Conservation (phyloP, 805 yeast genomes). For the Saccharomycopsis fodiens region DNA sequence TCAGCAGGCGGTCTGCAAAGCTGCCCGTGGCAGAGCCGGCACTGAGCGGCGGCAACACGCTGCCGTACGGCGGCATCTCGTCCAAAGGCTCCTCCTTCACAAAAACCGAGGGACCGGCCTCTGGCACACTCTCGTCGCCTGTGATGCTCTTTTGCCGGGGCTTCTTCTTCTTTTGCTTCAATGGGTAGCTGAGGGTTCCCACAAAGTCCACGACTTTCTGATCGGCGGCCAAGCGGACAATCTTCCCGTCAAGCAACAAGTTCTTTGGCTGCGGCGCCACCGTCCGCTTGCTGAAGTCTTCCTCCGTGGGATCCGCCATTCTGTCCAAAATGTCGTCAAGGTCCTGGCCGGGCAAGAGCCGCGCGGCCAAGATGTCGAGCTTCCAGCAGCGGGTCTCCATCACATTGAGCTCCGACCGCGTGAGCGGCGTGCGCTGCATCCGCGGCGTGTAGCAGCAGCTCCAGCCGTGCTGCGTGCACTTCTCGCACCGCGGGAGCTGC, state of each 20-base stretch:
- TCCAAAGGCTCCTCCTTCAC: not conserved
- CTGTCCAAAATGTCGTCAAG: conserved; percentile 32
- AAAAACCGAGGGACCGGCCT: not conserved
- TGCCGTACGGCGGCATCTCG: not conserved
- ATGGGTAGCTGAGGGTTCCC: conserved; percentile 12
- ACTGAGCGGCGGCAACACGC: not conserved
- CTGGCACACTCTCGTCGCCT: no score
- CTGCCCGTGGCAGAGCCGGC: not conserved
- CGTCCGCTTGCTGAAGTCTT: conserved; percentile 8
- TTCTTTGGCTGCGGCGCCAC: conserved; percentile 18
- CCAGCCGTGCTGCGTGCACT: conserved; percentile 67
- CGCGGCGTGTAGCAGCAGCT: conserved; percentile 74
- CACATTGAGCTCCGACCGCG: conserved; percentile 70
- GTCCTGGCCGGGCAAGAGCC: conserved; percentile 39
- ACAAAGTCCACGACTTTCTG: conserved; percentile 15
- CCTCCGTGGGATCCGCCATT: conserved; percentile 15
- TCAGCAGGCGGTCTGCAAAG: not conserved
- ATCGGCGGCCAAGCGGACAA: conserved; percentile 19
- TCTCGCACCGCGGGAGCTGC: conserved; percentile 66
- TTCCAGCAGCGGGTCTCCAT: conserved; percentile 53
- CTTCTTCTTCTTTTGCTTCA: not conserved
- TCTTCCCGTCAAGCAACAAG: conserved; percentile 8
- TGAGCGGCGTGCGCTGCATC: conserved; percentile 69
- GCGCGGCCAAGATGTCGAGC: conserved; percentile 38
- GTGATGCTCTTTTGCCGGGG: not conserved